Percentiles rank a stretch among this genome's conserved stretches.
Conservation (phyloP, 108 stramenopile genomes). For the Cyclotella cryptica region DNA sequence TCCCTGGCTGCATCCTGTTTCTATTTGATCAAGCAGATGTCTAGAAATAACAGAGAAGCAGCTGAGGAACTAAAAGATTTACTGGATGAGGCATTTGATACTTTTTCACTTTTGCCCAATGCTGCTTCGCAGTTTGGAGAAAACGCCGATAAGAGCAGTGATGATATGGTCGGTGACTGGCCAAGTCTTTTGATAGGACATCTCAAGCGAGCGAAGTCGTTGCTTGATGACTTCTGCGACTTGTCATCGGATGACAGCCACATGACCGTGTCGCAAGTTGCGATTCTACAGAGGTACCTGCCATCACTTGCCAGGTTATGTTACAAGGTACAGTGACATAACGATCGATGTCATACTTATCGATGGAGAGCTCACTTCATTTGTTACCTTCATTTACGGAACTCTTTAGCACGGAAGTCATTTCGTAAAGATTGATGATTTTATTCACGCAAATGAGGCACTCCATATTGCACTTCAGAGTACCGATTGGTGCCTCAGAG, state of each 20-base stretch:
- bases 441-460: constrained; percentile 27
- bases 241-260: constrained; percentile 12
- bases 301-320: constrained; percentile 51
- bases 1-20: constrained; percentile 45
- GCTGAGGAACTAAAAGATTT: constrained; percentile 25
- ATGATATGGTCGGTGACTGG: constrained; percentile 23
- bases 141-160: neutral
- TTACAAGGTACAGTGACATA: constrained; percentile 32
- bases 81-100: constrained; percentile 57
- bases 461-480: constrained; percentile 43
- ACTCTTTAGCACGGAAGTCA: constrained; percentile 43
- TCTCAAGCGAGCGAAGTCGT: constrained; percentile 30
- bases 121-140: constrained; percentile 47
- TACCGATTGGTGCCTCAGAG: constrained; percentile 39
- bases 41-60: constrained; percentile 35
- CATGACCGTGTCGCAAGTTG: constrained; percentile 26
- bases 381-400: neutral
- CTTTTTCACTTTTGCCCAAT: constrained; percentile 27
- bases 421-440: constrained; percentile 31
- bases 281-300: constrained; percentile 39
- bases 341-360: neutral
- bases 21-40: constrained; percentile 31
- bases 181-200: constrained; percentile 33
- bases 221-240: constrained; percentile 37
- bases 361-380: neutral